Conservation (phyloP, 2,329 filamentous ascomycete genomes). For the Claviceps arundinis region DNA sequence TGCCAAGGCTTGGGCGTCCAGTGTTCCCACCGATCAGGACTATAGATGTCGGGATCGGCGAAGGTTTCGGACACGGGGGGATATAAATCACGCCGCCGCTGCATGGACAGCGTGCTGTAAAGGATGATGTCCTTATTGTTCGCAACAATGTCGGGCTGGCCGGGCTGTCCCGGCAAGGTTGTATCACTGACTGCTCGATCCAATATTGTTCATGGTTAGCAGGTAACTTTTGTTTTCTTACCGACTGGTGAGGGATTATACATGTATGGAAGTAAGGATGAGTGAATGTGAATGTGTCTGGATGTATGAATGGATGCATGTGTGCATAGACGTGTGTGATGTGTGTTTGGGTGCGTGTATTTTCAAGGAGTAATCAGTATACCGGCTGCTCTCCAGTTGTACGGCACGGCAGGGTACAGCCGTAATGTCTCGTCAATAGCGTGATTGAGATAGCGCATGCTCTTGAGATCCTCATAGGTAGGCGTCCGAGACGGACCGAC, state of each 20-base stretch:
- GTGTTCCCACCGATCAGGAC: conserved; percentile 52
- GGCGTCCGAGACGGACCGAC: conserved; percentile 51
- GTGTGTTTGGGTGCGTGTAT: too few relatives aligned
- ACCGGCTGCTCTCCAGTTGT: conserved; percentile 43
- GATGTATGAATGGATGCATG: conserved; percentile 28
- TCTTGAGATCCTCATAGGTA: conserved; percentile 71
- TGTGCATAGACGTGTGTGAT: too few relatives aligned
- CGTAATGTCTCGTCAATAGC: conserved; percentile 66
- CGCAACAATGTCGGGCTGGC: conserved; percentile 48
- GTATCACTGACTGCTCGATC: conserved; percentile 56
- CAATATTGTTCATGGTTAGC: conserved; percentile 35
- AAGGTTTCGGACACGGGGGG: conserved; percentile 33
- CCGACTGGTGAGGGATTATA: too few relatives aligned
- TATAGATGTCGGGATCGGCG: conserved; percentile 40
- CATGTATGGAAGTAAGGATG: too few relatives aligned
- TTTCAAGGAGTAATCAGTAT: not conserved
- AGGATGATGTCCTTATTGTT: conserved; percentile 51
- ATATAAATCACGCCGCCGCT: conserved; percentile 52
- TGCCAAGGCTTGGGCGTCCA: conserved; percentile 56
- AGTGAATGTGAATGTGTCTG: too few relatives aligned
- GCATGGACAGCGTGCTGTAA: conserved; percentile 61
- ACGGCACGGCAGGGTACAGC: conserved; percentile 65
- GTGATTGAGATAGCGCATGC: conserved; percentile 69
- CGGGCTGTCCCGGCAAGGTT: conserved; percentile 52
- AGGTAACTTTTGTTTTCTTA: conserved; percentile 11